Conservation (phyloP, 2,329 filamentous ascomycete species). For the Cylindrodendrum hubeiense region DNA sequence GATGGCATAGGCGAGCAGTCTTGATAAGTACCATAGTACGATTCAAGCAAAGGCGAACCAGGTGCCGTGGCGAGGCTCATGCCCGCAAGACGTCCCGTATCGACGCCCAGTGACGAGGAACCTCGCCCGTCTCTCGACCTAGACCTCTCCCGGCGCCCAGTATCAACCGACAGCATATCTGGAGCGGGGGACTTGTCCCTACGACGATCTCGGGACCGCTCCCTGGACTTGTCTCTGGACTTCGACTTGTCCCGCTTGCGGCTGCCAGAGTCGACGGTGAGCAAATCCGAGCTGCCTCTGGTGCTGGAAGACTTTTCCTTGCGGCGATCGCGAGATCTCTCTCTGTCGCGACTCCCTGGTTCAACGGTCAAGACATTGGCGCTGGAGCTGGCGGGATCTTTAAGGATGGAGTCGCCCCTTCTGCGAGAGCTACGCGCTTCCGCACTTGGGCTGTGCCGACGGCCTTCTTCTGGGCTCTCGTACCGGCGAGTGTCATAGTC, state of each 20-base stretch:
- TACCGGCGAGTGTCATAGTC: conserved; percentile 26
- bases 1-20: conserved; percentile 95
- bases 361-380: conserved; percentile 59
- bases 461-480: conserved; percentile 31
- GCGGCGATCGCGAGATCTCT: conserved; percentile 50
- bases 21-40: conserved; percentile 94
- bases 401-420: conserved; percentile 39
- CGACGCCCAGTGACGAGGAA: conserved; percentile 62
- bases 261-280: conserved; percentile 36
- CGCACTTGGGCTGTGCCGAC: conserved; percentile 27
- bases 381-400: conserved; percentile 54
- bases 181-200: conserved; percentile 40
- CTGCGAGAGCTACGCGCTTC: conserved; percentile 36
- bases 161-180: conserved; percentile 29
- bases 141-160: conserved; percentile 35
- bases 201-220: conserved; percentile 36
- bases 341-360: conserved; percentile 50
- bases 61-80: conserved; percentile 71
- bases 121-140: conserved; percentile 35
- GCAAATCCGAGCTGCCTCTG: conserved; percentile 37
- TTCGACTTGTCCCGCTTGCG: conserved; percentile 40
- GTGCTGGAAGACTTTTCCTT: conserved; percentile 43
- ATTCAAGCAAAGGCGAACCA: conserved; percentile 87
- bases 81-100: conserved; percentile 55
- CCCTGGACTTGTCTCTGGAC: conserved; percentile 36